Conservation (phyloP, 768 basidiomycete genomes). For the Russula vinacea region DNA sequence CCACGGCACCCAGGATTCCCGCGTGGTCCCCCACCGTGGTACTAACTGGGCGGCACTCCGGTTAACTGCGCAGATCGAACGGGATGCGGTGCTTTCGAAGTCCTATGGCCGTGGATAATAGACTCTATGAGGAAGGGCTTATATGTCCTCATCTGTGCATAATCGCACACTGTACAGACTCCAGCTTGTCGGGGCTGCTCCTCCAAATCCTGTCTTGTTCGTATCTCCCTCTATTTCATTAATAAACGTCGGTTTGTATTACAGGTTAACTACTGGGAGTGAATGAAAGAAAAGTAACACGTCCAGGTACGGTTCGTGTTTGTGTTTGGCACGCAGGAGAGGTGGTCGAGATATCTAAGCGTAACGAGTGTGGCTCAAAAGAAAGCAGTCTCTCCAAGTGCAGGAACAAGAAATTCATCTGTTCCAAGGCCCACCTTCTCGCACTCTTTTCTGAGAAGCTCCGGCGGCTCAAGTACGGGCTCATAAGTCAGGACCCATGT, state of each 20-base stretch:
- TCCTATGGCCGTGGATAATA: too few species aligned
- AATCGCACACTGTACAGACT: too few species aligned
- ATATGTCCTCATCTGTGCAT: too few species aligned
- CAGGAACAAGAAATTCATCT: conserved; percentile 54
- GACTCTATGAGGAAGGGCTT: too few species aligned
- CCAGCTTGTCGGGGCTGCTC: too few species aligned
- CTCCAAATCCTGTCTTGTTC: too few species aligned
- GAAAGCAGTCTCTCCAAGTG: conserved; percentile 55
- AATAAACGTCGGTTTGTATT: neutral
- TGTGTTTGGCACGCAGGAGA: neutral
- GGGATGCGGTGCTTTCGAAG: too few species aligned
- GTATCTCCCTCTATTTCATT: neutral
- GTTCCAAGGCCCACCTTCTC: conserved; percentile 48
- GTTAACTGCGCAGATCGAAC: too few species aligned
- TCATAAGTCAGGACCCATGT: conserved; percentile 55
- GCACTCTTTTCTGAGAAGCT: conserved; percentile 50
- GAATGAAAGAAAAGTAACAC: neutral
- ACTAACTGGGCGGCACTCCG: too few species aligned
- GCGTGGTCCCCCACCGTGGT: too few species aligned
- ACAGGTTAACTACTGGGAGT: neutral
- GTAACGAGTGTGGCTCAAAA: conserved; percentile 24
- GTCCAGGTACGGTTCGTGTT: neutral
- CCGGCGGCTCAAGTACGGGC: conserved; percentile 59
- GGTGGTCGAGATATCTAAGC: neutral
- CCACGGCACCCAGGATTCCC: too few species aligned